Conservation (phyloP, 305 asterid genomes). For the Fraxinus latifolia region DNA sequence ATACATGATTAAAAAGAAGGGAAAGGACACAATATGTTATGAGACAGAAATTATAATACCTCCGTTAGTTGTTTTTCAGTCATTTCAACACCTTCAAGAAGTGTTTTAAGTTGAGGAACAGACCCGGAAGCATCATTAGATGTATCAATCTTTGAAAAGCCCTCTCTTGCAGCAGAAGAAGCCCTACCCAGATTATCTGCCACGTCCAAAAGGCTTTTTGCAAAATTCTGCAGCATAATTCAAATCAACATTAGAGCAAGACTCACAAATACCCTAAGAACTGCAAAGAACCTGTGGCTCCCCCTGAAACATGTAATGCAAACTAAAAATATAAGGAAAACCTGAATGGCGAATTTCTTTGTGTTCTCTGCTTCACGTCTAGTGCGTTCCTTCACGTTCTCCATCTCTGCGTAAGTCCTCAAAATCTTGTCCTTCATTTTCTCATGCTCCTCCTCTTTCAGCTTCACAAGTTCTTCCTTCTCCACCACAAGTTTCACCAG, state of each 20-base stretch:
- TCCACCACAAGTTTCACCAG: conserved; percentile 70
- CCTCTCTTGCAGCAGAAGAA: conserved; percentile 80
- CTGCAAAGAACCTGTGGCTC: not conserved
- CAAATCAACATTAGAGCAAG: conserved; percentile 9
- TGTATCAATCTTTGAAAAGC: conserved; percentile 66
- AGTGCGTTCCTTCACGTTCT: conserved; percentile 76
- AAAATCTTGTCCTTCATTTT: conserved; percentile 71
- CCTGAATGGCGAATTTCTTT: conserved; percentile 57
- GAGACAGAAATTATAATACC: conserved; percentile 42
- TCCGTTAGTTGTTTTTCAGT: conserved; percentile 88
- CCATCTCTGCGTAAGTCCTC: conserved; percentile 79
- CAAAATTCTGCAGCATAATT: conserved; percentile 60
- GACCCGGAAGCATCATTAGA: conserved; percentile 68
- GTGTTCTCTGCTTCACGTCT: conserved; percentile 84
- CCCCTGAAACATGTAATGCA: not conserved
- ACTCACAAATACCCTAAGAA: conserved; percentile 5
- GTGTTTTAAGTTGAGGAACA: conserved; percentile 73
- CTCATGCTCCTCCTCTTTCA: conserved; percentile 61
- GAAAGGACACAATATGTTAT: not conserved
- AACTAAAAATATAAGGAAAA: not conserved
- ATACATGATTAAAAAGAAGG: not conserved
- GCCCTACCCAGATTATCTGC: conserved; percentile 94
- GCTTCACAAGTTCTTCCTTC: conserved; percentile 56
- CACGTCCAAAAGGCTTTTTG: conserved; percentile 73
- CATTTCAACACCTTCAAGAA: conserved; percentile 96